Conservation (phyloP, 73 alveolate genomes). For the Tetrahymena elliotti region DNA sequence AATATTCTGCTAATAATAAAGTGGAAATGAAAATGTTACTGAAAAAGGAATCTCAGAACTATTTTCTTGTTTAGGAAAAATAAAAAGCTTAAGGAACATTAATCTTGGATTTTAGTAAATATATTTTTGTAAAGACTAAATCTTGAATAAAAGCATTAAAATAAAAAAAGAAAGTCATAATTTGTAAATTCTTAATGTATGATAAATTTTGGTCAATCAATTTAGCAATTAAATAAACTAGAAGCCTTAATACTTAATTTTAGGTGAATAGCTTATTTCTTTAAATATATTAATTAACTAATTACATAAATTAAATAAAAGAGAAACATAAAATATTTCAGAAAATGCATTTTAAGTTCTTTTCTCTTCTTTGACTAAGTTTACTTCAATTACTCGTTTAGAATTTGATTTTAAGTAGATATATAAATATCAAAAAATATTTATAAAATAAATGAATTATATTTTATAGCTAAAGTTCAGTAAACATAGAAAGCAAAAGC, state of each 20-base stretch:
- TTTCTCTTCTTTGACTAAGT: background rate
- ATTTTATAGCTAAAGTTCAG: background rate
- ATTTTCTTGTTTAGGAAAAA: background rate
- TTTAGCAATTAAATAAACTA: background rate
- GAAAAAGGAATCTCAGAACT: background rate
- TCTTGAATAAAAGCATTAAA: background rate
- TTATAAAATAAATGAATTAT: background rate
- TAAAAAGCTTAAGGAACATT: background rate
- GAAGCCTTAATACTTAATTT: background rate
- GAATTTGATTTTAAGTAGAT: background rate
- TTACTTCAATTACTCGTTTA: background rate
- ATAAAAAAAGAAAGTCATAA: background rate
- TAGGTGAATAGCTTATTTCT: too few relatives aligned
- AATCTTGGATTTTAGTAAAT: background rate
- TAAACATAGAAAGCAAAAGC: background rate
- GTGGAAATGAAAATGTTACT: background rate
- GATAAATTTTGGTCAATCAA: background rate
- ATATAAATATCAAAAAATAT: background rate
- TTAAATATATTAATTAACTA: too few relatives aligned
- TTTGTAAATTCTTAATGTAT: background rate
- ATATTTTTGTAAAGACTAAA: background rate
- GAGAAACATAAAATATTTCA: background rate
- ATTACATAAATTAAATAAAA: background rate
- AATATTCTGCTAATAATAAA: too few relatives aligned
- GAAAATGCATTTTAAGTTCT: background rate